phyloP scores from a whole-genome alignment of 495 filamentous ascomycete species.

The Sporormia fimetaria region DNA sequence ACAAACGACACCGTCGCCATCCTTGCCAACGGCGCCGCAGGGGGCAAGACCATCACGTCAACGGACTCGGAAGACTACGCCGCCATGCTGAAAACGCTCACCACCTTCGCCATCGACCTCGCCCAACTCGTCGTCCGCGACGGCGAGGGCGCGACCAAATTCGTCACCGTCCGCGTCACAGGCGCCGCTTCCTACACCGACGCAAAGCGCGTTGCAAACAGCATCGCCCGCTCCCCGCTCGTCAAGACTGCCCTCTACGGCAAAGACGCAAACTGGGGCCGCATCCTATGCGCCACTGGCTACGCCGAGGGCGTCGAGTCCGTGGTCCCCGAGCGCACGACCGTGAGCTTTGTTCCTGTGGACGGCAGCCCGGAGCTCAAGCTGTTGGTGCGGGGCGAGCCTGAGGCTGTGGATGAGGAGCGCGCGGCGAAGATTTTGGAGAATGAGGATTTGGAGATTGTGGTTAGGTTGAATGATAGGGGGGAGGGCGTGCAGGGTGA shows the following conservation, averaged over 20 bases:
- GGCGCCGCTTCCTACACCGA: conserved; percentile 51
- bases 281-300: conserved; percentile 88
- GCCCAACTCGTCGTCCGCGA: conserved; percentile 91
- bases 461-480: conserved; percentile 32
- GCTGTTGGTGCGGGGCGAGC: conserved; percentile 81
- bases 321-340: conserved; percentile 72
- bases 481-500: too few relatives aligned
- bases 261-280: conserved; percentile 96
- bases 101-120: conserved; percentile 66
- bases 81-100: conserved; percentile 57
- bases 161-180: conserved; percentile 80
- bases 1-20: conserved; percentile 95
- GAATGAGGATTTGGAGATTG: conserved; percentile 48
- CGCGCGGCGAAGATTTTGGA: conserved; percentile 78
- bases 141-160: conserved; percentile 96
- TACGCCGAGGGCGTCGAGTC: conserved; percentile 61
- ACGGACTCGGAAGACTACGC: conserved; percentile 50
- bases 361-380: conserved; percentile 74
- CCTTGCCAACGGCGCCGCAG: conserved; percentile 87
- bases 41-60: conserved; percentile 41
- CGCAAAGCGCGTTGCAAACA: conserved; percentile 55
- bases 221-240: conserved; percentile 85
- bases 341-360: conserved; percentile 79
- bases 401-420: conserved; percentile 80
- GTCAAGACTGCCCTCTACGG: conserved; percentile 97